Base-by-base conservation (phyloP, 192 early-diverging fungal genomes). In the Backusella circina region DNA sequence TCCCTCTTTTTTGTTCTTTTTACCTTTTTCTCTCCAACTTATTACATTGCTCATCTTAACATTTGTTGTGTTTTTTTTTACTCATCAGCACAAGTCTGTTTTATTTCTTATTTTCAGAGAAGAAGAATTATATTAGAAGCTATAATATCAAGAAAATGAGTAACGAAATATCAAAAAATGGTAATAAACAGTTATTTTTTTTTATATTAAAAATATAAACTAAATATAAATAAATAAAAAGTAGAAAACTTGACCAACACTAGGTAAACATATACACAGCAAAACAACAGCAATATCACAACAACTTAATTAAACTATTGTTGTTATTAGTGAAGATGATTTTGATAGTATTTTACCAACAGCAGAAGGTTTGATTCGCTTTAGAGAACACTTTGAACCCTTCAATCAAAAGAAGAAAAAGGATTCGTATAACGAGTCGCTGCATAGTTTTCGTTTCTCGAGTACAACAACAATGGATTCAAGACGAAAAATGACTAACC, bases 381-480 rank as follows among this genome's bases (percentile, higher is more conserved):
- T 70, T 31, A 35, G 69, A 70, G 69, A 70, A 18, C 37, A 41
- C 33, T 38, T 44, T 12, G 16, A 47, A 1, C 39, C 28, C 54
- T 28, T 28, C 21, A 41, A 47, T 44, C 35, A 69, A 38, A 69
- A 21, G 21, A 67, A 67, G n/a, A 69, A 69, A 37, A 39, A 69
- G 9, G 67, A 69, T 26, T 36, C 23, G 4, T 36, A 69, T 26
- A 69, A 69, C 13, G 71, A 73, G 23, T 73, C 71, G 4, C 50
- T 73, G 21, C 71, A 73, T 33, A 73, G 71, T 31, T 73, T 73
- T 28, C 50, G 71, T 23, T 73, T 73, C 51, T 64, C 71, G 23
- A 23, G 38, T 28, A 47, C 23, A n/a, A 9, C 15, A 16, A 67
- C 65, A 67, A 9, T 18, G 18, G 31, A 67, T 67, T 33, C 16